A percentile compares a stretch with the other conserved stretches of the same genome.
Conservation (phyloP, 148 eudicot genomes). For the Drosera capensis region DNA sequence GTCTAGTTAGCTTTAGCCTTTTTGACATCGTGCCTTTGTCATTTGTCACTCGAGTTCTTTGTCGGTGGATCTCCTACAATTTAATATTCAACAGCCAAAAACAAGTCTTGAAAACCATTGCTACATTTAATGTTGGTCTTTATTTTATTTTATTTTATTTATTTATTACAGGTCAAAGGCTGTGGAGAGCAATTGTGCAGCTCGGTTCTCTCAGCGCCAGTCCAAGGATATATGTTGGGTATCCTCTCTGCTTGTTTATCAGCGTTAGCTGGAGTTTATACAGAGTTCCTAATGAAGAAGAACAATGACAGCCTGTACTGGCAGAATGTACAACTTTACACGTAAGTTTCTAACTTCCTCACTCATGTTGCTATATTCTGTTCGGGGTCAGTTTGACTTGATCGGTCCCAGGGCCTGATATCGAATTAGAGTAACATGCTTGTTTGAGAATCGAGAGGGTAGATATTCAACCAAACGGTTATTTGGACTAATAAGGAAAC, state of each 20-base stretch:
- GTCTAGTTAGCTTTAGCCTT: no score
- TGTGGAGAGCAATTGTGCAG: slow-evolving; percentile 88
- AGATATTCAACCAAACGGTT: no score
- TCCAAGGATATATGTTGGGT: slow-evolving; percentile 89
- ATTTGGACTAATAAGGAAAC: no score
- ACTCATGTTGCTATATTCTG: no score
- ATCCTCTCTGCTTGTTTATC: slow-evolving; percentile 90
- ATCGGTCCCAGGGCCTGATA: no score
- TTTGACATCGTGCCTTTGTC: no score
- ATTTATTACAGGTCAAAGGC: slow-evolving; percentile 57
- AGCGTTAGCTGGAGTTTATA: slow-evolving; percentile 96
- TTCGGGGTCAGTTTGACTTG: no score
- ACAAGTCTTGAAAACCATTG: background rate
- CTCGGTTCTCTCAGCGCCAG: slow-evolving; percentile 84
- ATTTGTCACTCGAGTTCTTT: no score
- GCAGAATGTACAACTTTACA: slow-evolving; percentile 94
- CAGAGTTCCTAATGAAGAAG: slow-evolving; percentile 96
- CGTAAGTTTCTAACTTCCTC: slow-evolving; percentile 74
- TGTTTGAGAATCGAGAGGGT: no score
- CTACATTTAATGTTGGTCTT: background rate
- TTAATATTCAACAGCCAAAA: background rate
- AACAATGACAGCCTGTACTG: slow-evolving; percentile 89
- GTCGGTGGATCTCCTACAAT: no score
- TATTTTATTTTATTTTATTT: no score
- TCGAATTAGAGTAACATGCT: no score